These are phyloP conservation scores for Phytophthora fragariaefolia DNA, from an alignment of 352 stramenopile species.

Conservation along the genomic window DNA sequence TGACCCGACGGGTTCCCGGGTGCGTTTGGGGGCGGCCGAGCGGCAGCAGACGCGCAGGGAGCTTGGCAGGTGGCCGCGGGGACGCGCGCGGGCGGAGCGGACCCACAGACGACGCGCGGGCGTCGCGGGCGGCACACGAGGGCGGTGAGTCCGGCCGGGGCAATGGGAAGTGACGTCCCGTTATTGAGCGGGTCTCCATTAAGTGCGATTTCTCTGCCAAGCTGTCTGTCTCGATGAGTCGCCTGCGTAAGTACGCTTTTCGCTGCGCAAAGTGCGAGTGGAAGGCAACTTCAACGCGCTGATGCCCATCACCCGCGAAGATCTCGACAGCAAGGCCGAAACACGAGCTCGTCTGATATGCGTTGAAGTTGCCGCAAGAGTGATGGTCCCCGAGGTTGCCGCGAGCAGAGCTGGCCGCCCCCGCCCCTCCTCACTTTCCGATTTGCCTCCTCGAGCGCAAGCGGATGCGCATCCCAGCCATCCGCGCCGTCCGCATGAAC, in stretches of 20 bases:
- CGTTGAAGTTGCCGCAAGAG: background rate
- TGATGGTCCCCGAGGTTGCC: conserved; percentile 9
- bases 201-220: no score
- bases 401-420: background rate
- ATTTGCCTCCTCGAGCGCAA: conserved; percentile 11
- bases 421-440: conserved; percentile 8
- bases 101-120: conserved; percentile 6
- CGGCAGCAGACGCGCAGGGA: background rate
- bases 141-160: background rate
- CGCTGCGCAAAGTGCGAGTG: background rate
- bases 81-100: background rate
- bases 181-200: no score
- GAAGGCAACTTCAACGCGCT: conserved; percentile 6
- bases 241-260: no score
- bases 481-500: background rate
- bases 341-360: no score
- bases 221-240: background rate
- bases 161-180: background rate
- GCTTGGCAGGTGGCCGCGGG: background rate
- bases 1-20: conserved; percentile 2
- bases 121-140: background rate
- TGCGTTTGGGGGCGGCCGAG: background rate
- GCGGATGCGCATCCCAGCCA: conserved; percentile 1
- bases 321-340: no score
- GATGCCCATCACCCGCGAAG: background rate